phyloP scores from a whole-genome alignment of 306 rosid genomes.

The Vigna angularis region DNA sequence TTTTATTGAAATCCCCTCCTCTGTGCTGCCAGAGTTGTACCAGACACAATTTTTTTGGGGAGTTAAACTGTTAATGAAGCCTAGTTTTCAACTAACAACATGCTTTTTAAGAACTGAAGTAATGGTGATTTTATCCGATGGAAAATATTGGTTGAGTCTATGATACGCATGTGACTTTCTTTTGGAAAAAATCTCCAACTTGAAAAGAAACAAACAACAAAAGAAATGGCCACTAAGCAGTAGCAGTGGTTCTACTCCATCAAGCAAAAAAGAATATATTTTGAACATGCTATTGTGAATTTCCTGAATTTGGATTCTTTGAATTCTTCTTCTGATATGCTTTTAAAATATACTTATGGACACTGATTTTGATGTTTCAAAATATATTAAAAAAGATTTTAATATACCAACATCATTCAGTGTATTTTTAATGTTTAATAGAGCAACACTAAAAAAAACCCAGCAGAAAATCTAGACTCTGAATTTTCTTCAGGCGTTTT shows the following conservation, averaged over 20 bases:
- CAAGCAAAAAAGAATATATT: constrained; percentile 26
- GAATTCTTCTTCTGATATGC: no score
- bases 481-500: no score
- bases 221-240: not conserved
- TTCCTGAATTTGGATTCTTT: not conserved
- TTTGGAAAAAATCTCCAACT: not conserved
- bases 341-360: no score
- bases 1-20: not conserved
- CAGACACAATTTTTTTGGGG: not conserved
- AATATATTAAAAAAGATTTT: no score
- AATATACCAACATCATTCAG: no score
- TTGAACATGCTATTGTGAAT: constrained; percentile 6
- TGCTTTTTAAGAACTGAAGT: no score
- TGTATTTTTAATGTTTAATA: no score
- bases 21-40: not conserved
- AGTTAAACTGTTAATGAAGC: not conserved
- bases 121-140: no score
- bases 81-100: constrained; percentile 8
- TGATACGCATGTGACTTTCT: not conserved
- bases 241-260: constrained; percentile 4
- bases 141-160: not conserved
- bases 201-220: not conserved
- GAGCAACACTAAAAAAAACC: no score
- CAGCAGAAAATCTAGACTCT: no score
- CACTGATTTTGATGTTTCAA: no score